Conservation (phyloP, 2,329 filamentous ascomycete genomes). For the Lecanosticta acicola region DNA sequence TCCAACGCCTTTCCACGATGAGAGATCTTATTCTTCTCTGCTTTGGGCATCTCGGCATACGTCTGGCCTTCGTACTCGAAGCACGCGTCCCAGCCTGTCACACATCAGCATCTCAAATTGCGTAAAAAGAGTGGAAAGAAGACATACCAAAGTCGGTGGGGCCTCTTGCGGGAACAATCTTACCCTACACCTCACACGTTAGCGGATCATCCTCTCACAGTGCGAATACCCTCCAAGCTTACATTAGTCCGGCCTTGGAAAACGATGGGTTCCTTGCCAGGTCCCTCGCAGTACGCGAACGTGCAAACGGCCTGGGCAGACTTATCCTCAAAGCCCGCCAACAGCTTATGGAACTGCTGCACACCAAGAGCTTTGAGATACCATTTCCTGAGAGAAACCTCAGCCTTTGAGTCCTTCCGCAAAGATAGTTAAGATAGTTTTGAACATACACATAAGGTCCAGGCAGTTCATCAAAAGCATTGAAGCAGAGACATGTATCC, state of each 20-base stretch:
- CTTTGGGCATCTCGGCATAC: slow-evolving; percentile 91
- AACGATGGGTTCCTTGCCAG: slow-evolving; percentile 73
- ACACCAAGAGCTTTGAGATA: slow-evolving; percentile 82
- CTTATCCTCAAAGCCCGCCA: slow-evolving; percentile 85
- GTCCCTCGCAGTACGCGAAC: slow-evolving; percentile 84
- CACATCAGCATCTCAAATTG: slow-evolving; percentile 15
- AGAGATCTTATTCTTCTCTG: slow-evolving; percentile 83
- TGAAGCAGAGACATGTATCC: slow-evolving; percentile 91
- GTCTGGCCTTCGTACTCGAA: slow-evolving; percentile 93
- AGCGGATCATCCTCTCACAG: slow-evolving; percentile 4
- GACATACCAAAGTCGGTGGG: slow-evolving; percentile 80
- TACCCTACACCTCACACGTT: slow-evolving; percentile 48
- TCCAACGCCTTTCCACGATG: slow-evolving; percentile 82
- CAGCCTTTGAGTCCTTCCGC: neutral
- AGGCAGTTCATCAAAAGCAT: slow-evolving; percentile 81
- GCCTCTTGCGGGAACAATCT: slow-evolving; percentile 79
- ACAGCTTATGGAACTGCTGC: slow-evolving; percentile 79
- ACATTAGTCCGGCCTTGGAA: slow-evolving; percentile 89
- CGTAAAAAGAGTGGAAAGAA: too few species aligned
- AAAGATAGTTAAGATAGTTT: too few species aligned
- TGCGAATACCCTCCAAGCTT: slow-evolving; percentile 29
- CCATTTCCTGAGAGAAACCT: slow-evolving; percentile 65
- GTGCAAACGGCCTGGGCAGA: slow-evolving; percentile 91
- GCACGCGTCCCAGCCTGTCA: slow-evolving; percentile 87
- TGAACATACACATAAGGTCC: slow-evolving; percentile 86